Base-by-base conservation (phyloP, 805 yeast genomes). In the Metschnikowia cerradonensis region DNA sequence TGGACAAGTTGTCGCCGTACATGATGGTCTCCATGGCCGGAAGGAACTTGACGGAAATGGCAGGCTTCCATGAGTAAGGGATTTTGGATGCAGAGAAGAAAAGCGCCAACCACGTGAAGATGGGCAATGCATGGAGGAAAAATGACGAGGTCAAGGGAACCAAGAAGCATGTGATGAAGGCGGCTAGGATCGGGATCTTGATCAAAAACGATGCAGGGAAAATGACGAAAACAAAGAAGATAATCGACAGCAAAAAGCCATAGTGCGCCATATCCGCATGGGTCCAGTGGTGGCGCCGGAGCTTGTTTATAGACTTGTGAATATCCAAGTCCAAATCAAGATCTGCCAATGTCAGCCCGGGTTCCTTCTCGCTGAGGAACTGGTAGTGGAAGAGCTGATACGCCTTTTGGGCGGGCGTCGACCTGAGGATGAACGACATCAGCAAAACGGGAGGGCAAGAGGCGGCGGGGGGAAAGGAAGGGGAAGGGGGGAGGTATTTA, bases 11-110 rank as follows among this genome's bases (percentile, higher is more conserved):
- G 61, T 91, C 96, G 47, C 97, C 97, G 63, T 90, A 91, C 52
- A 92, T 72, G 50, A 91, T 86, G 38, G 97, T 89, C 67, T 91
- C 98, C 71, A 90, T 76, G 2, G 96, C 94, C 0, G 98, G 97
- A 45, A 91, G 77, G 20, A 88, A 84, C 58, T 91, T 84, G 50
- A 91, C 97, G 44, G 84, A 81, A 57, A 91, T 92, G n/a, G 90
- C 86, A 4, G 97, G 96, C 64, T 92, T 83, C 78, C 85, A 82
- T 3, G 72, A 66, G 3, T 82, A 76, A 8, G 95, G 88, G 59
- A 91, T 84, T 59, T 82, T 84, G 14, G 88, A 78, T 41, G 90
- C 83, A 23, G 86, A 79, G 70, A 87, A 90, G 69, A 84, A 91
- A 47, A 92, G 76, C 22, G 90, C 82, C 57, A 89, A 78, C 96